A percentile compares a stretch with the other conserved stretches of the same genome.
phyloP scores from a whole-genome alignment of 2,329 filamentous ascomycete species.

The Neonectria faginata region DNA sequence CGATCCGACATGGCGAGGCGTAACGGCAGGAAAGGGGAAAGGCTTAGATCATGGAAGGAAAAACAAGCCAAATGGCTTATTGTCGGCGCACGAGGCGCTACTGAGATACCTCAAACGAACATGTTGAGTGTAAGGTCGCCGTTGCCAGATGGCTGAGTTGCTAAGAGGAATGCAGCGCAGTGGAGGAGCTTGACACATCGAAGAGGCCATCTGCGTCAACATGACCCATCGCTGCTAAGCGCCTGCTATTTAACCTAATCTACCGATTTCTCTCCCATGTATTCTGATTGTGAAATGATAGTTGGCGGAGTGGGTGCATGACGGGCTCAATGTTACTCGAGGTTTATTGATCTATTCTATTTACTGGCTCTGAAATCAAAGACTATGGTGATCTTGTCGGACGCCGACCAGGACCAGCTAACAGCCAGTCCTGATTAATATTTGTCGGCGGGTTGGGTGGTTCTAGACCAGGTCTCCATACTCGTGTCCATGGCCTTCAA shows the following conservation, averaged over 20 bases:
- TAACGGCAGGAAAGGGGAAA: constrained; percentile 21
- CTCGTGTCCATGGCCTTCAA: too few species aligned
- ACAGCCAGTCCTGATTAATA: too few species aligned
- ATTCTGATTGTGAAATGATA: not conserved
- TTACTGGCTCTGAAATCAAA: too few species aligned
- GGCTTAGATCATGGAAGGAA: constrained; percentile 19
- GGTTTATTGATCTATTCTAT: not conserved
- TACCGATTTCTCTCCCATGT: not conserved
- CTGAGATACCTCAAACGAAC: constrained; percentile 18
- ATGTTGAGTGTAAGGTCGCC: constrained; percentile 22
- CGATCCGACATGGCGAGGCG: constrained; percentile 12
- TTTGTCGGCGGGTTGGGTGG: too few species aligned
- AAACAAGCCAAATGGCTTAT: constrained; percentile 17
- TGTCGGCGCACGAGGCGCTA: constrained; percentile 17
- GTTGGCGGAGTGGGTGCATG: not conserved
- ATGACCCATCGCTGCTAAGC: constrained; percentile 12
- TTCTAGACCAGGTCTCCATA: too few species aligned
- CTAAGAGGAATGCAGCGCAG: constrained; percentile 9
- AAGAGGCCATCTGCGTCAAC: constrained; percentile 18
- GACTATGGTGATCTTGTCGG: too few species aligned
- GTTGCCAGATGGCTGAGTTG: constrained; percentile 15
- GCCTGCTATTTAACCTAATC: not conserved
- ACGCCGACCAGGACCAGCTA: too few species aligned
- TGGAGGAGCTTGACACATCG: constrained; percentile 6
- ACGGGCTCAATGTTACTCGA: not conserved